Conservation (phyloP, 139 green algal genomes). For the Ettlia oleoabundans region DNA sequence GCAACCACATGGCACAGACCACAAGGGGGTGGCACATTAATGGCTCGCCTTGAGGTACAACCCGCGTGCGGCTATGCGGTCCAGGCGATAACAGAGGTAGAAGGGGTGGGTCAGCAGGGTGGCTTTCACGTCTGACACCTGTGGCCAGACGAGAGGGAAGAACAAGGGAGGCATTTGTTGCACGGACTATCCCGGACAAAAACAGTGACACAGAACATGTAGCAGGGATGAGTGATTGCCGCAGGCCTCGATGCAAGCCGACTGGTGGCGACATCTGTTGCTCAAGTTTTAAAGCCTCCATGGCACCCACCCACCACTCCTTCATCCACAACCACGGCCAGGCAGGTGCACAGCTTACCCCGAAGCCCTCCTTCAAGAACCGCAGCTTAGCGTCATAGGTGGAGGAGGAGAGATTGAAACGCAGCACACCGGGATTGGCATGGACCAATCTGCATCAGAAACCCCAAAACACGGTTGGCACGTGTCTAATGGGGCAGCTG, state of each 20-base stretch:
- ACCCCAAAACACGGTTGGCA: too few relatives aligned
- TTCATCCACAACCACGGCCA: background rate
- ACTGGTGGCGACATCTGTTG: too few relatives aligned
- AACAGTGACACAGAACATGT: too few relatives aligned
- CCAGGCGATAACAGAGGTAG: background rate
- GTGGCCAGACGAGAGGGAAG: too few relatives aligned
- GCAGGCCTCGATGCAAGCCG: too few relatives aligned
- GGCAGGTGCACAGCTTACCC: background rate
- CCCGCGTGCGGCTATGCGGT: background rate
- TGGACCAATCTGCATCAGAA: background rate
- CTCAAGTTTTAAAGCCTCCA: background rate
- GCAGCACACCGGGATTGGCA: background rate
- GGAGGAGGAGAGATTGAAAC: background rate
- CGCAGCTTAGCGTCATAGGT: slow-evolving; percentile 7
- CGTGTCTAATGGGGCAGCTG: too few relatives aligned
- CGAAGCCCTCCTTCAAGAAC: background rate
- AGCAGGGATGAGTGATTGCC: too few relatives aligned
- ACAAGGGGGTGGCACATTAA: background rate
- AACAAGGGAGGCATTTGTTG: too few relatives aligned
- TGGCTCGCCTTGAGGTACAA: background rate
- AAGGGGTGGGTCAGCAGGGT: background rate
- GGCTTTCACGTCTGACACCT: background rate
- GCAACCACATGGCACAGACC: background rate
- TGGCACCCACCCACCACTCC: too few relatives aligned
- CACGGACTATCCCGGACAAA: too few relatives aligned